Base-by-base conservation (phyloP, 2,329 filamentous ascomycete species). In the Chrysoporthe austroafricana region DNA sequence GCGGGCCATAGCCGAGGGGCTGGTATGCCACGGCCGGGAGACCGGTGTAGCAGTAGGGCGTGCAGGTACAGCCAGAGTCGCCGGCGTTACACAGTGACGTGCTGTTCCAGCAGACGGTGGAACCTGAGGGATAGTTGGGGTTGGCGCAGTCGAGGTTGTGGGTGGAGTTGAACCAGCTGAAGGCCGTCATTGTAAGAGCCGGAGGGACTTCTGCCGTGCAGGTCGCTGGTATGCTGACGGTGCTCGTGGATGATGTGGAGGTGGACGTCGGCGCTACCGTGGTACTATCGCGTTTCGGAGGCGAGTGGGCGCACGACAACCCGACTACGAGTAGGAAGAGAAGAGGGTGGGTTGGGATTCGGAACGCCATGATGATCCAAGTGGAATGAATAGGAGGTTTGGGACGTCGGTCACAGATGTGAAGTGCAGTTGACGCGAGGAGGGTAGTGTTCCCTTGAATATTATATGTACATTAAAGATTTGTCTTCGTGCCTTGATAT, bases 121-220 rank as follows among this genome's bases (percentile, higher is more conserved):
- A 34, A 39, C 36, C 62, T 21, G 66, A 32, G 13, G 66, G 62
- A 9, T 43, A 67, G 39, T 67, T 67, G 7, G 56, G 62, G 26
- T 46, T 60, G 62, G 39, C 36, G 48, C 66, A 67, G 57, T 67
- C 66, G 43, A 67, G 48, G 13, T 67, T 67, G 66, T 67, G 66
- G 13, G 66, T 64, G 2, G 62, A 64, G 57, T 67, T 67, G 62
- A 67, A 67, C 66, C 66, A 67, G 21, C 14, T 43, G 57, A 67
- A 67, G 42, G 46, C 44, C 8, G 57, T 65, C 36, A 68, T 56
- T 32, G 46, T 64, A 7, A 65, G 61, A 13, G 61, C n/a, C 1
- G 48, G 34, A 13, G 61, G 61, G 18, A 54, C 61, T 18, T 54
- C 46, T 2, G 59, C 21, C 9, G 43, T 61, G 43, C 59, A 61